Evolutionary conservation across 202 grass and related monocot genomes (phyloP), one percentile per base, ranked within the genome.

Genomic region (Carex arenaria): DNA sequence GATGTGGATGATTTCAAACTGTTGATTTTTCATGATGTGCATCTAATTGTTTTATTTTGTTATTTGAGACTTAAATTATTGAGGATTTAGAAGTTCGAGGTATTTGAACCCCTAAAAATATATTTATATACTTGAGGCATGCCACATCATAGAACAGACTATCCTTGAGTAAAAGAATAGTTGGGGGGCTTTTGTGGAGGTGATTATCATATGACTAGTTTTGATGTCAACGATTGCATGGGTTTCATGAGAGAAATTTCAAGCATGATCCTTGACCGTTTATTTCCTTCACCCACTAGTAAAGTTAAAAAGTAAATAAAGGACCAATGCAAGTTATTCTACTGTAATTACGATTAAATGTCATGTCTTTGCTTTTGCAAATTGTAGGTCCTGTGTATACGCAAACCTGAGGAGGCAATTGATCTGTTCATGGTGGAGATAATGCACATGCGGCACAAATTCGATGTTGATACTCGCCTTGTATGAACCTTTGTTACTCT

Each of bases 361-460:
- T 75, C 19, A 7, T 19, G 32, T 40, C 36, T 10, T 70, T 14
- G 2, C 30, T 20, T 31, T 75, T 72, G n/a, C 31, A 67, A 79
- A 76, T 17, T 64, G 36, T 71, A 98, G 95, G 93, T 98, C 43
- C 85, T 98, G 19, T 98, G 95, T 64, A 85, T 98, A 87, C 80
- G 85, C 45, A 90, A 82, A 87, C 83, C 78, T 5, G 89, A 95
- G 59, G 89, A 98, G 45, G 90, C 93, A 10, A 93, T 98, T 67
- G 95, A 98, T 92, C 91, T 98, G 66, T 98, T 98, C 71, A 98
- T 98, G 95, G 95, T 98, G 67, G 95, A 98, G 87, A 98, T 95
- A 92, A 98, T 98, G 95, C 92, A 98, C 78, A 98, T 98, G 95
- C 93, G 93, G 22, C 95, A 98, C 82, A 95, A 98, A 83, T 98